phyloP scores from a whole-genome alignment of 2,329 filamentous ascomycete species.

The Aureobasidium uvarum region DNA sequence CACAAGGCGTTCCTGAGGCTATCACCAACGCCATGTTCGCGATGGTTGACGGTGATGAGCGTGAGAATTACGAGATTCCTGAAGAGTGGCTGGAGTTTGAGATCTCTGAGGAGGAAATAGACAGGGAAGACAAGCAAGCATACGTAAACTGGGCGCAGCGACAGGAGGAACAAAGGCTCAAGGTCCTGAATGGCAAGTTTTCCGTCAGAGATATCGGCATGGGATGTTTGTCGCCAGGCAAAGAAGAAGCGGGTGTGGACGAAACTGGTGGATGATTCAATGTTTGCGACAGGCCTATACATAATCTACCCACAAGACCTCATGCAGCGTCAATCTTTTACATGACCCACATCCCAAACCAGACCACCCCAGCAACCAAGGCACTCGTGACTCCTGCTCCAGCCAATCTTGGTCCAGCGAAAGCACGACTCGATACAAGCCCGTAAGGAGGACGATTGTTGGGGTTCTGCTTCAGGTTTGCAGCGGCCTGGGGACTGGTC shows the following conservation, averaged over 20 bases:
- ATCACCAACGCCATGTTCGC: not conserved
- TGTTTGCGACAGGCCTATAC: not conserved
- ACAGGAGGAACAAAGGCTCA: not conserved
- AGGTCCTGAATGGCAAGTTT: not conserved
- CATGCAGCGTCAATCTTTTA: not conserved
- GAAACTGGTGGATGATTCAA: not conserved
- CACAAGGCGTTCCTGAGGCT: not conserved
- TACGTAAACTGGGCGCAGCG: not conserved
- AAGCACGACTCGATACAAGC: not conserved
- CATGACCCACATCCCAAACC: not conserved
- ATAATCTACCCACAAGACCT: no score
- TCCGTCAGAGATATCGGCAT: not conserved
- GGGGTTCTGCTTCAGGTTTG: constrained; percentile 1
- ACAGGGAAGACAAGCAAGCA: not conserved
- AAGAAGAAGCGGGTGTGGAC: not conserved
- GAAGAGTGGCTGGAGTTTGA: not conserved
- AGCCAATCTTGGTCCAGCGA: not conserved
- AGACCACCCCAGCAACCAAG: not conserved
- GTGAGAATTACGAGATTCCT: not conserved
- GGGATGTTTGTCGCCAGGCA: not conserved
- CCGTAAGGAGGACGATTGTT: not conserved
- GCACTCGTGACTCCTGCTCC: not conserved
- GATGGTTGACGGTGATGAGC: not conserved
- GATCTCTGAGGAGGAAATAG: not conserved
- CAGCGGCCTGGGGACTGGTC: not conserved